phyloP scores from a whole-genome alignment of 2,329 filamentous ascomycete species.

The Ophiocordyceps camponoti-rufipedis region DNA sequence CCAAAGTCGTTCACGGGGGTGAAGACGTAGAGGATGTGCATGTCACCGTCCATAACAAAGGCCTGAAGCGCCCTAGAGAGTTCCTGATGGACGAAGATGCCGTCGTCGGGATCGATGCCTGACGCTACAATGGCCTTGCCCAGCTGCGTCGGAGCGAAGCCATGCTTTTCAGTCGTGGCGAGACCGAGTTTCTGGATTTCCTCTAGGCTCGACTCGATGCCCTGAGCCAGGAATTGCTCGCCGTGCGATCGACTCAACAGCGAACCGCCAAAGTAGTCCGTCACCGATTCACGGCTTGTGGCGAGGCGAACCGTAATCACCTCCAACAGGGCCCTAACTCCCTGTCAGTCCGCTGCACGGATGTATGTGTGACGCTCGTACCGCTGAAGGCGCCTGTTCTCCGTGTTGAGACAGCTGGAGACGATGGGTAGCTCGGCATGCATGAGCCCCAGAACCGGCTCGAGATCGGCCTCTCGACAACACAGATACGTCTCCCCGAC shows the following conservation, averaged over 20 bases:
- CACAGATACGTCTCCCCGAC: constrained; percentile 63
- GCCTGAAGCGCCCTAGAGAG: constrained; percentile 46
- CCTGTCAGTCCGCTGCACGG: background rate
- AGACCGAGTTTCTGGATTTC: constrained; percentile 39
- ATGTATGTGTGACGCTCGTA: constrained; percentile 8
- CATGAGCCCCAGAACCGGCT: constrained; percentile 51
- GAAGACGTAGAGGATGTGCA: constrained; percentile 64
- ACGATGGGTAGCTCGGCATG: constrained; percentile 54
- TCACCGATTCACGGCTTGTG: constrained; percentile 42
- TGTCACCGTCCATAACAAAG: constrained; percentile 66
- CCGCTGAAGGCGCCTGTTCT: constrained; percentile 51
- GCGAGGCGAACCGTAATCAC: constrained; percentile 50
- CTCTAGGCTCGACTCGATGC: constrained; percentile 39
- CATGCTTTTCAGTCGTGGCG: constrained; percentile 28
- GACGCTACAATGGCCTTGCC: constrained; percentile 57
- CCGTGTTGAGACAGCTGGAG: constrained; percentile 47
- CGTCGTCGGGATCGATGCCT: constrained; percentile 56
- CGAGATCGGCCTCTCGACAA: constrained; percentile 49
- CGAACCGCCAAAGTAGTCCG: constrained; percentile 51
- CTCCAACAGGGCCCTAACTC: constrained; percentile 47
- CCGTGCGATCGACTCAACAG: constrained; percentile 42
- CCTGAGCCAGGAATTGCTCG: constrained; percentile 26
- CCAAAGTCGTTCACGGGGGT: constrained; percentile 47
- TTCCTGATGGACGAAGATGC: constrained; percentile 54
- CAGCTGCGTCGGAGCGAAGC: constrained; percentile 43